Percentiles rank a stretch among this genome's conserved stretches.
Evolutionary conservation across 495 filamentous ascomycete genomes (phyloP).

Genomic region (Astrothelium subdiscretum): DNA sequence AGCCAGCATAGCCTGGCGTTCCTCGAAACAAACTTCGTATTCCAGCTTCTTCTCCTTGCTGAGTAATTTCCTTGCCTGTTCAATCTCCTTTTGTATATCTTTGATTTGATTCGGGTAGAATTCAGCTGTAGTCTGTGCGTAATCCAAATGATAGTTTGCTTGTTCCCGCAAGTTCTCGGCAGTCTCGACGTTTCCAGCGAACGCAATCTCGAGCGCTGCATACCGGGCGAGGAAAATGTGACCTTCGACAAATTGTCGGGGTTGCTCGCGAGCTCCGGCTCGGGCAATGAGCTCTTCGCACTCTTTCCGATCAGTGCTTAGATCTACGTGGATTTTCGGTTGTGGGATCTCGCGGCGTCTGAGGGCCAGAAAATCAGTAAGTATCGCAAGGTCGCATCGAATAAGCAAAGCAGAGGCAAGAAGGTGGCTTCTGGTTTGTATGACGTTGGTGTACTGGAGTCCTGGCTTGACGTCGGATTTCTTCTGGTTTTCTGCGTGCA

Average conservation of each 20-base stretch:
- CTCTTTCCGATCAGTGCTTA: constrained; percentile 5
- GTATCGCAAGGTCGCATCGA: constrained; percentile 41
- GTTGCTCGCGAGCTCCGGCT: constrained; percentile 12
- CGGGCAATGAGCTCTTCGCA: constrained; percentile 18
- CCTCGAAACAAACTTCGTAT: constrained; percentile 23
- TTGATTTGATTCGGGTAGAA: constrained; percentile 15
- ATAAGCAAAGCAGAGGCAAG: constrained; percentile 40
- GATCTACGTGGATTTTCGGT: constrained; percentile 8
- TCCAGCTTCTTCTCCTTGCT: constrained; percentile 3
- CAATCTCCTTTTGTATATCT: constrained; percentile 22
- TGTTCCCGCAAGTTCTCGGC: constrained; percentile 4
- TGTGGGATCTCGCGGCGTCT: constrained; percentile 5
- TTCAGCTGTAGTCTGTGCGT: constrained; percentile 22
- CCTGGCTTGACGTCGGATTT: no score
- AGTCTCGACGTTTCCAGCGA: background rate
- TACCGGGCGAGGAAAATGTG: constrained; percentile 29
- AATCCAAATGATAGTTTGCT: constrained; percentile 10
- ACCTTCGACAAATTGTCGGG: constrained; percentile 25
- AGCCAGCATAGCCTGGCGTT: constrained; percentile 28
- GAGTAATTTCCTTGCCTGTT: constrained; percentile 25
- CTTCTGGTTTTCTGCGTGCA: constrained; percentile 23
- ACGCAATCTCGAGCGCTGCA: constrained; percentile 24
- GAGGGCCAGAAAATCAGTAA: constrained; percentile 40
- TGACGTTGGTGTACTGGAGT: constrained; percentile 30
- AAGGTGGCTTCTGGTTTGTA: constrained; percentile 36